These are phyloP conservation scores for Leishmania amazonensis DNA, from an alignment of 208 protist genomes.

Conservation along the genomic window DNA sequence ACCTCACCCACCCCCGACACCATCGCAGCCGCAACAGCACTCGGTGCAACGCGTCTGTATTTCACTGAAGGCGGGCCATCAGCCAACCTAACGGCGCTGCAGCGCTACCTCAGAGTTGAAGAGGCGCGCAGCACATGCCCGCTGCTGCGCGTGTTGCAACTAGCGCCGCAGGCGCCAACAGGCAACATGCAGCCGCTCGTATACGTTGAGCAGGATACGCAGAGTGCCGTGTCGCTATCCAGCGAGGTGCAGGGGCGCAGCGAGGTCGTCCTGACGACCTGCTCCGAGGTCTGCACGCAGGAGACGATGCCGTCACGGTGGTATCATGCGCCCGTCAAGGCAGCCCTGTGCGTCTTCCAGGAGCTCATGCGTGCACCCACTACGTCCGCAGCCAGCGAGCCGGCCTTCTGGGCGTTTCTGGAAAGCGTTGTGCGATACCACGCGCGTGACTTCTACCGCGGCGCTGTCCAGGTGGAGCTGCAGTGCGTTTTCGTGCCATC, in stretches of 20 bases:
- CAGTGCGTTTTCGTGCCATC: constrained; percentile 25
- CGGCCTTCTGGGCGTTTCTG: constrained; percentile 39
- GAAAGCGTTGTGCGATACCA: constrained; percentile 14
- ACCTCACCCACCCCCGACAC: background rate
- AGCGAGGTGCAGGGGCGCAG: background rate
- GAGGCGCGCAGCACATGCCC: constrained; percentile 4
- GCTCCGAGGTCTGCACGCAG: background rate
- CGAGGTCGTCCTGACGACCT: constrained; percentile 12
- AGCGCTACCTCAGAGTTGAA: constrained; percentile 4
- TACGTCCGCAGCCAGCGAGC: background rate
- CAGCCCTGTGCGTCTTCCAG: constrained; percentile 10
- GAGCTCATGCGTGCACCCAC: background rate
- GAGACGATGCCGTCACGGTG: background rate
- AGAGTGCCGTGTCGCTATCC: background rate
- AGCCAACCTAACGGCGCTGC: constrained; percentile 8
- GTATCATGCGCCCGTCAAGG: constrained; percentile 1
- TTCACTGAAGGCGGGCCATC: constrained; percentile 4
- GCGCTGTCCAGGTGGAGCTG: constrained; percentile 18
- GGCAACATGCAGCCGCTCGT: constrained; percentile 8
- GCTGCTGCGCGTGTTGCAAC: constrained; percentile 8
- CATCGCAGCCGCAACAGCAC: background rate
- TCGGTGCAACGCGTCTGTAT: constrained; percentile 8
- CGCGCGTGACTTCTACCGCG: constrained; percentile 15
- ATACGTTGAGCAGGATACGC: constrained; percentile 6
- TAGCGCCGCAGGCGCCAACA: constrained; percentile 7